Base-by-base conservation (phyloP, 1,139 yeast genomes). In the Blastobotrys illinoisensis region DNA sequence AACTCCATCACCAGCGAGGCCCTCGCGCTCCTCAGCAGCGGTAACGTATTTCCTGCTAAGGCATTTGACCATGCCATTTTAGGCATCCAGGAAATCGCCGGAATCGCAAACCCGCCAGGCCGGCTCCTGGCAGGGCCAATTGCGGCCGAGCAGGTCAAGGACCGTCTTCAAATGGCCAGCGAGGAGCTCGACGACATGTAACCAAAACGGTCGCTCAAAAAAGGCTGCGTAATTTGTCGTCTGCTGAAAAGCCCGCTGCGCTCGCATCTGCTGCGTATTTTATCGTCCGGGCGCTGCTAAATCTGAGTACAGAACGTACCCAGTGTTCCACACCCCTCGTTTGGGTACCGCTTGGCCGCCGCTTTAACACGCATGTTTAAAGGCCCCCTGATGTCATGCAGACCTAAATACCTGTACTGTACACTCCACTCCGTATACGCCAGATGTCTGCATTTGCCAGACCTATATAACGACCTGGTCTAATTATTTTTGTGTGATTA, bases 81-180 rank as follows among this genome's bases (percentile, higher is more conserved):
- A 13, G 69, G 68, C 1, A 62, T 70, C n/a, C 53, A 63, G 44
- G 58, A 62, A 6, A 62, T 69, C 6, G 72, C 69, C 3, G 72
- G 71, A 9, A 58, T 66, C 20, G 66, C 64, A 44, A 68, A 69
- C 54, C 73, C 73, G 2, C 73, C 73, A 1, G 59, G 65, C 46
- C 54, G 70, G 11, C 57, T 69, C 19, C 60, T 67, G 9, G 67
- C 67, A 1, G 73, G 72, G 2, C 57, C 57, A 5, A 67, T 60
- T 23, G 67, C 71, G 1, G 64, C 67, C 24, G 64, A 62, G n/a
- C 67, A 67, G 53, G 57, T 69, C 24, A 58, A 62, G 46, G 69
- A 67, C 50, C 62, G 63, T 43, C 59, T 70, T 19, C 61, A 67
- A 14, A 59, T 62, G 20, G 59, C 65, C 36, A 62, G 68, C 50